Evolutionary conservation across 164 flowering plant genomes (phyloP).

Genomic region (Vitis rupestris): DNA sequence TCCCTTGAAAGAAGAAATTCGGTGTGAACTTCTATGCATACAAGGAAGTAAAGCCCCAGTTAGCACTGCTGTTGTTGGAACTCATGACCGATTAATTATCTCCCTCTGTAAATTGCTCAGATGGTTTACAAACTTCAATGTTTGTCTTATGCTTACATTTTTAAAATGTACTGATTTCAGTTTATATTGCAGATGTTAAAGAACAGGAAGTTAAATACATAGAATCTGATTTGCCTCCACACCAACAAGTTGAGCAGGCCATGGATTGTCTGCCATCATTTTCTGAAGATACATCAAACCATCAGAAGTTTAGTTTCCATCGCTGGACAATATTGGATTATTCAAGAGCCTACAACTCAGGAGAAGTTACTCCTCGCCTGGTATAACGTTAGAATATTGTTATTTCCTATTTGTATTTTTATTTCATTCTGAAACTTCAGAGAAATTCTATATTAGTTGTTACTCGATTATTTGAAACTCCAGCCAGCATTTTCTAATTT

Average conservation of each 20-base stretch:
- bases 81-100: no score
- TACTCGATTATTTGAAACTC: background rate
- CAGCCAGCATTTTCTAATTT: no score
- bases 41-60: no score
- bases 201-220: slow-evolving; percentile 45
- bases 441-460: background rate
- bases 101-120: background rate
- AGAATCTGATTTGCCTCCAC: slow-evolving; percentile 42
- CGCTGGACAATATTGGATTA: slow-evolving; percentile 85
- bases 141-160: background rate
- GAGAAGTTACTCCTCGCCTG: slow-evolving; percentile 65
- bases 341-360: slow-evolving; percentile 63
- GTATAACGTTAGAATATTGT: slow-evolving; percentile 27
- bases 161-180: background rate
- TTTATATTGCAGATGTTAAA: slow-evolving; percentile 32
- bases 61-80: no score
- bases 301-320: slow-evolving; percentile 28
- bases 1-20: no score
- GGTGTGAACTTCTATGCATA: no score
- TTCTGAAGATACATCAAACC: slow-evolving; percentile 10
- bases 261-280: slow-evolving; percentile 45
- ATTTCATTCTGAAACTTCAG: background rate
- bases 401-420: background rate
- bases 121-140: no score
- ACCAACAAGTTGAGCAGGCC: slow-evolving; percentile 60